These are phyloP conservation scores for Clonostachys chloroleuca DNA, from an alignment of 2,329 filamentous ascomycete species.

Conservation along the genomic window DNA sequence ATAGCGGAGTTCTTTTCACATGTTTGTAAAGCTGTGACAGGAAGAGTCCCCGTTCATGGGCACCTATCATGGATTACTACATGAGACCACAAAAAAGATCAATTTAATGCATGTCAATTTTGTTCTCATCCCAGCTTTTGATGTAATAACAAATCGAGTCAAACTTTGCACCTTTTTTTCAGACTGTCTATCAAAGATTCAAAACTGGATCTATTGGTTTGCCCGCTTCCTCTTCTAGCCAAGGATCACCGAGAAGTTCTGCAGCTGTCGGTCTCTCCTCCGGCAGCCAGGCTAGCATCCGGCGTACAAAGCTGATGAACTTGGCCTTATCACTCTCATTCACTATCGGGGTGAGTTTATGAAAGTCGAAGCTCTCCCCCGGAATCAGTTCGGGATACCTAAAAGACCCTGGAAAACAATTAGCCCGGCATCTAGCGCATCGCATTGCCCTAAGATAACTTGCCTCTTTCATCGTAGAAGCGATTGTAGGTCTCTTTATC, in stretches of 20 bases:
- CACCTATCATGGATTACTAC: no score
- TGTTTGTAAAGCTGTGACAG: no score
- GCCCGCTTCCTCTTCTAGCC: constrained; percentile 6
- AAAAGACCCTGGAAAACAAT: constrained; percentile 8
- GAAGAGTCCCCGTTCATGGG: no score
- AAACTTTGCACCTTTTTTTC: no score
- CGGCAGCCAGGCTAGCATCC: constrained; percentile 20
- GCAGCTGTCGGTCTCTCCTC: constrained; percentile 18
- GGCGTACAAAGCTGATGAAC: constrained; percentile 18
- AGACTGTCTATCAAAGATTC: no score
- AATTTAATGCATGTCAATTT: no score
- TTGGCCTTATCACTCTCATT: constrained; percentile 12
- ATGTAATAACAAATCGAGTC: no score
- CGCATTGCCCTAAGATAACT: neutral
- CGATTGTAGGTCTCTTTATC: constrained; percentile 9
- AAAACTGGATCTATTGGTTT: no score
- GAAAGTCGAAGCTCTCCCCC: constrained; percentile 10
- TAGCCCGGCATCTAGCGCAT: constrained; percentile 1
- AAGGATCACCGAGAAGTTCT: constrained; percentile 20
- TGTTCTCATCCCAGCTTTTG: no score
- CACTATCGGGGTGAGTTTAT: constrained; percentile 10
- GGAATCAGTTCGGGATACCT: constrained; percentile 10
- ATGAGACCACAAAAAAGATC: no score
- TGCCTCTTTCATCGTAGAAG: constrained; percentile 12
- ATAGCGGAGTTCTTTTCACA: no score